Evolutionary conservation across 2,329 filamentous ascomycete species (phyloP).

Genomic region (Ophiostoma pallidulum): DNA sequence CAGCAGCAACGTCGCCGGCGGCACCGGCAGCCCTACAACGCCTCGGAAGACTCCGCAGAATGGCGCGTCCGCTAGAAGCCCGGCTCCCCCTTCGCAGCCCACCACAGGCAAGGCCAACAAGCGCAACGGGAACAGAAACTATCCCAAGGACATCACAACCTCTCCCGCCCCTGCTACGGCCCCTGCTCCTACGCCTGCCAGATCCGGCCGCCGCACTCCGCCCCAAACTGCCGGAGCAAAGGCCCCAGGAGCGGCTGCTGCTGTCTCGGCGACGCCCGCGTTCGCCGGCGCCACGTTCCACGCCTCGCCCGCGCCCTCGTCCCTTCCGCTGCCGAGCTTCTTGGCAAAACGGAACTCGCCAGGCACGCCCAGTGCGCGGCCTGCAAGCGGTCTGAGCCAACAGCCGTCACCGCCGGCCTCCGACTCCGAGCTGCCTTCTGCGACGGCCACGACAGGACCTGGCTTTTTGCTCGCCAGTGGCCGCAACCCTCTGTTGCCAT

Average conservation of each 20-base stretch:
- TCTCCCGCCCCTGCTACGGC: constrained; percentile 41
- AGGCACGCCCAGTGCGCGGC: constrained; percentile 46
- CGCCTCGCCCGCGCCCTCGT: constrained; percentile 82
- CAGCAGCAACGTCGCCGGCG: not conserved
- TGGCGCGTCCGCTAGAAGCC: constrained; percentile 20
- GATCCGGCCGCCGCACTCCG: constrained; percentile 34
- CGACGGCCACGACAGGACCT: constrained; percentile 27
- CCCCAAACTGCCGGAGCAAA: constrained; percentile 35
- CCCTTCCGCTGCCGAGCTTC: constrained; percentile 85
- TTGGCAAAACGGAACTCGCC: constrained; percentile 59
- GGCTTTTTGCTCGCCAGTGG: not conserved
- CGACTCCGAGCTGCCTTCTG: constrained; percentile 40
- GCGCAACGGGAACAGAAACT: constrained; percentile 22
- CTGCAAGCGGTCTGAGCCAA: constrained; percentile 29
- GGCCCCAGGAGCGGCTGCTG: constrained; percentile 20
- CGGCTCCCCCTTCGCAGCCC: constrained; percentile 21
- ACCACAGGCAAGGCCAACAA: constrained; percentile 21
- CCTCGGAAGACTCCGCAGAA: constrained; percentile 12
- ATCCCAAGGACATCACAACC: constrained; percentile 23
- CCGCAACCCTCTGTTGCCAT: constrained; percentile 18
- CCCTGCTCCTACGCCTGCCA: too few relatives aligned
- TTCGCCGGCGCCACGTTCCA: constrained; percentile 95
- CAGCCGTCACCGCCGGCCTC: constrained; percentile 44
- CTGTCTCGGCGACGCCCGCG: constrained; percentile 36
- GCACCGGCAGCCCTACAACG: constrained; percentile 7